phyloP scores from a whole-genome alignment of 768 basidiomycete genomes.

The Lyophyllum semitale region DNA sequence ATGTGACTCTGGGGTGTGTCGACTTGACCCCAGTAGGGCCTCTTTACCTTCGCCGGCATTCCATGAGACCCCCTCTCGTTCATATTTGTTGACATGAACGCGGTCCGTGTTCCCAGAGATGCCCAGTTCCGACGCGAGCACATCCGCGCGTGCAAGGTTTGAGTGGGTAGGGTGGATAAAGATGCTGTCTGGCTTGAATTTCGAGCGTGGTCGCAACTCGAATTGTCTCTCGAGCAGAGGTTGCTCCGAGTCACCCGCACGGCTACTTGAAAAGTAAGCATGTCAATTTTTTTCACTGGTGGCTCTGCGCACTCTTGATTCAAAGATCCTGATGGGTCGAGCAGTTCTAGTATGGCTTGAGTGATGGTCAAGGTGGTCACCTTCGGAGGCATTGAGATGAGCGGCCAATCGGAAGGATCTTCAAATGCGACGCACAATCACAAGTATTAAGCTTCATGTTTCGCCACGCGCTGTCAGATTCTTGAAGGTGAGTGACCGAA shows the following conservation, averaged over 20 bases:
- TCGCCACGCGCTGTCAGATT: neutral
- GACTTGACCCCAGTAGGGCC: conserved; percentile 33
- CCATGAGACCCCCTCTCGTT: conserved; percentile 45
- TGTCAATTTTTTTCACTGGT: neutral
- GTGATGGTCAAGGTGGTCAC: conserved; percentile 56
- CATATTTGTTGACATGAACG: conserved; percentile 38
- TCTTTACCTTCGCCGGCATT: conserved; percentile 52
- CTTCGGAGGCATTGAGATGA: conserved; percentile 32
- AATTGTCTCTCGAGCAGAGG: conserved; percentile 21
- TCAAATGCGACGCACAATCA: conserved; percentile 40
- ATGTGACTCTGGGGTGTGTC: conserved; percentile 6
- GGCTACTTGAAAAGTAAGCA: neutral
- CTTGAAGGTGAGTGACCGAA: neutral
- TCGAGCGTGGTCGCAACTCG: conserved; percentile 39
- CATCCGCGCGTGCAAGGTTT: conserved; percentile 68
- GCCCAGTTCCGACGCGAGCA: conserved; percentile 56
- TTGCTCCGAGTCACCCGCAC: conserved; percentile 4
- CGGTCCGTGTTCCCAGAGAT: conserved; percentile 49
- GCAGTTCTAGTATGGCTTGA: conserved; percentile 49
- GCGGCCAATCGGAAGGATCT: neutral
- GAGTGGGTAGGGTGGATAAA: conserved; percentile 66
- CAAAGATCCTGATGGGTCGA: conserved; percentile 32
- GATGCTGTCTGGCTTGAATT: conserved; percentile 57
- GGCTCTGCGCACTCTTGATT: neutral
- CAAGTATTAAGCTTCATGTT: conserved; percentile 44